These are phyloP conservation scores for Fusarium proliferatum DNA, from an alignment of 2,329 filamentous ascomycete species.

Conservation along the genomic window DNA sequence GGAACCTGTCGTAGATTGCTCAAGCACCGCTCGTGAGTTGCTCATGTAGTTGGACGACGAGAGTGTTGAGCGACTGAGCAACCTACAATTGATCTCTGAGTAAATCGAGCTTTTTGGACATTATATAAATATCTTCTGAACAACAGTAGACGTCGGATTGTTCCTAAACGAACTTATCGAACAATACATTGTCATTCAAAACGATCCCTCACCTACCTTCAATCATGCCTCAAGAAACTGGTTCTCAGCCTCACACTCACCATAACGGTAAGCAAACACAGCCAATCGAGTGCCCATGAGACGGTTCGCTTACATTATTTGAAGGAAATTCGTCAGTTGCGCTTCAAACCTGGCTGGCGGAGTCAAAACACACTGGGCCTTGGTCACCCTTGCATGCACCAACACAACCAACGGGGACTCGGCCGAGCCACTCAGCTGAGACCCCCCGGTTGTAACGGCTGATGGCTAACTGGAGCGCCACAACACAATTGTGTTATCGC, in stretches of 20 bases:
- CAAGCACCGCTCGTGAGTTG: neutral
- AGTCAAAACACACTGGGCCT: neutral
- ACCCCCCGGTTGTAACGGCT: neutral
- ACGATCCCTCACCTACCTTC: fast-evolving
- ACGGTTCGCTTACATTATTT: fast-evolving
- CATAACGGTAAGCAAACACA: neutral
- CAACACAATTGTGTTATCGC: neutral
- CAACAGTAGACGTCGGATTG: no score
- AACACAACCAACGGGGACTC: neutral
- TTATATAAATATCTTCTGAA: neutral
- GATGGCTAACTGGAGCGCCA: fast-evolving
- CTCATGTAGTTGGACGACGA: neutral
- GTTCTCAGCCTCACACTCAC: neutral
- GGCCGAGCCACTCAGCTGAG: neutral
- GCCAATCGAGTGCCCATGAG: fast-evolving
- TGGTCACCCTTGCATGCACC: neutral
- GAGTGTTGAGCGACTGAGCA: neutral
- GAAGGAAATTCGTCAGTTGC: neutral
- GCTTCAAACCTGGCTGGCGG: neutral
- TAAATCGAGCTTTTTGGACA: fast-evolving
- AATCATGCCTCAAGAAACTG: neutral
- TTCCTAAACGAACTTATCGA: no score
- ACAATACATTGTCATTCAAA: no score
- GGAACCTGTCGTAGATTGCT: fast-evolving
- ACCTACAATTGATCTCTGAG: fast-evolving